phyloP scores from a whole-genome alignment of 768 basidiomycete species.

The Mycena sanguinolenta region DNA sequence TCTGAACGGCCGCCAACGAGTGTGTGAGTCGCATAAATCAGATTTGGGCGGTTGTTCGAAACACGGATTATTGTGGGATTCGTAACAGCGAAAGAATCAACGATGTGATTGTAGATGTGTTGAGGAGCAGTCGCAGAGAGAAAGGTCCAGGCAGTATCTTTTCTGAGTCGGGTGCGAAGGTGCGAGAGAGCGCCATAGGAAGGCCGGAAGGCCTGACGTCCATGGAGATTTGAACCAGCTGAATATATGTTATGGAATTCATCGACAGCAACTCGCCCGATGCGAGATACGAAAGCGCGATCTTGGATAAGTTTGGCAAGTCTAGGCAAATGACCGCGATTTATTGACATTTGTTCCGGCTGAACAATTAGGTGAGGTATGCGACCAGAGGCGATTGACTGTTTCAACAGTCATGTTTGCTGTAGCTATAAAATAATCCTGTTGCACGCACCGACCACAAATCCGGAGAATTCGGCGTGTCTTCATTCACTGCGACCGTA shows the following conservation, averaged over 20 bases:
- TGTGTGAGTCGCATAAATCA: constrained; percentile 12
- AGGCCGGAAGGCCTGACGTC: neutral
- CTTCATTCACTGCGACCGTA: constrained; percentile 10
- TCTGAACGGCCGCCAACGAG: neutral
- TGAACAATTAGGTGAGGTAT: constrained; percentile 18
- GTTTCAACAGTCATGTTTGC: neutral
- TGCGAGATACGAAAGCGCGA: neutral
- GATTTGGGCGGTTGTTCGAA: constrained; percentile 2
- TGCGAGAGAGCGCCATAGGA: neutral
- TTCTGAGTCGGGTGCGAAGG: neutral
- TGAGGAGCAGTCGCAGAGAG: constrained; percentile 7
- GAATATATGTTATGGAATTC: constrained; percentile 11
- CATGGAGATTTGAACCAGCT: neutral
- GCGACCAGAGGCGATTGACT: neutral
- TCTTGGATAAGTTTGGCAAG: constrained; percentile 3
- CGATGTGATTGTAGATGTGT: constrained; percentile 7
- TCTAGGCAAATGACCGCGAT: constrained; percentile 9
- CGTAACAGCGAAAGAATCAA: neutral
- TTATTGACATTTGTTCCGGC: neutral
- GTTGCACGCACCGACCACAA: constrained; percentile 4
- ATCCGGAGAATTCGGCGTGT: neutral
- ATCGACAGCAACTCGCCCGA: constrained; percentile 3
- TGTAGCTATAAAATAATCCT: neutral
- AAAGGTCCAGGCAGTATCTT: neutral
- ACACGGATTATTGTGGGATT: neutral